Evolutionary conservation across 805 yeast species (phyloP), one percentile per base, ranked within the genome.

Genomic region (Myxozyma kluyveri): DNA sequence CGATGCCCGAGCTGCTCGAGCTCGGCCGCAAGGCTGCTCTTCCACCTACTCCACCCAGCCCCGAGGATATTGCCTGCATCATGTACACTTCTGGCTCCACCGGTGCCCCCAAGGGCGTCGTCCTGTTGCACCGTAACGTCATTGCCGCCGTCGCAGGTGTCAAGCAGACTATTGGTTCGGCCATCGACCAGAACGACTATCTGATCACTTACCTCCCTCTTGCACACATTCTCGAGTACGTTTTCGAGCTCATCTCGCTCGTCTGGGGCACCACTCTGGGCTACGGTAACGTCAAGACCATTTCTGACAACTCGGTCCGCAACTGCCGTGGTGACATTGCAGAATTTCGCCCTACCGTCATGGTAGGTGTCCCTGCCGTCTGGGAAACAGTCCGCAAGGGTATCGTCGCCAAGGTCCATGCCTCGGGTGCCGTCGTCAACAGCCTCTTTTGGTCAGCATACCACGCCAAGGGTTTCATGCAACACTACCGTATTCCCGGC

Each of bases 311-410:
- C 1, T 87, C 95, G 1, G 81, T 86, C 66, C 82, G 79, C 64
- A 86, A 93, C 73, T 89, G 96, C 74, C 73, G 79, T 51, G 91
- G 96, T 65, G 99, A 93, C 69, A 79, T 93, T 75, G 79, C 77
- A 50, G 86, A 85, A 65, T 86, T 89, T 72, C 77, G 82, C 69
- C 99, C 99, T 53, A 86, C 96, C 3, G 72, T 90, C 62, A 86
- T 93, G 96, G 96, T 89, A 60, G 99, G 96, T 70, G 99, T 93
- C 51, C 97, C 97, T 17, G 96, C 98, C 3, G 97, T 93, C 47
- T 93, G 96, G 96, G 99, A 93, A 75, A 78, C 85, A 35, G 88
- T 93, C 56, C 85, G 90, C 70, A 93, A 93, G 75, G 99, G 99
- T 53, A 85, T 93, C 54, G 56, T 88, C 52, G 79, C 79, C 49